phyloP scores from a whole-genome alignment of 2,329 filamentous ascomycete genomes.

The Pseudocercospora macadamiae region DNA sequence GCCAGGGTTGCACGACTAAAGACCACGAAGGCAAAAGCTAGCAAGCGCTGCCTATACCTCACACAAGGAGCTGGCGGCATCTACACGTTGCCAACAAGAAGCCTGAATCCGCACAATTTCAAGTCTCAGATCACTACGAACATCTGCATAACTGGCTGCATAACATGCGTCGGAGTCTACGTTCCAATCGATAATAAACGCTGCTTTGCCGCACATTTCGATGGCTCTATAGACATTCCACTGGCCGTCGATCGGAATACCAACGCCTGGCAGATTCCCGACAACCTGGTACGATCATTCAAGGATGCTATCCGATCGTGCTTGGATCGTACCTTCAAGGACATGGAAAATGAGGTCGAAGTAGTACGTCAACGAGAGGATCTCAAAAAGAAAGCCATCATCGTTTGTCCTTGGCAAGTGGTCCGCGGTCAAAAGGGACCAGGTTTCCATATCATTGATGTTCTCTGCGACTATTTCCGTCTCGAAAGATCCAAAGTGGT shows the following conservation, averaged over 20 bases:
- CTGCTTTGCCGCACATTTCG: conserved; percentile 12
- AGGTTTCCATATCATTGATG: conserved; percentile 2
- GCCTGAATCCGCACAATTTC: neutral
- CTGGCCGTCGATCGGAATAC: neutral
- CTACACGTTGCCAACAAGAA: neutral
- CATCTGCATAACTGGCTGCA: conserved; percentile 8
- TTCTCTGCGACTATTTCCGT: neutral
- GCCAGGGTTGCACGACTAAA: too few relatives aligned
- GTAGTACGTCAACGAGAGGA: neutral
- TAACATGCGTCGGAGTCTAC: conserved; percentile 11
- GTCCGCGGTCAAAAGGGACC: conserved; percentile 1
- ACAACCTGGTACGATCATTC: neutral
- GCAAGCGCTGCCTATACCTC: neutral
- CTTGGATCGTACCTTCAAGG: neutral
- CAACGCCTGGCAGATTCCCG: neutral
- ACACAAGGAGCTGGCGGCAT: neutral
- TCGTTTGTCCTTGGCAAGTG: conserved; percentile 3
- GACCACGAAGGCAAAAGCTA: neutral
- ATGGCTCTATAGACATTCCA: neutral
- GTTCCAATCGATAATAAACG: conserved; percentile 5
- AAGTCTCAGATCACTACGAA: neutral
- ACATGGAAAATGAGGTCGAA: neutral
- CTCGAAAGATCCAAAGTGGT: neutral
- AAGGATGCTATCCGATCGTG: neutral
- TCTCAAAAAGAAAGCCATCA: conserved; percentile 3